Percentiles rank a stretch among this genome's conserved stretches.
These are phyloP conservation scores for Ascosphaera apis DNA, from an alignment of 2,329 filamentous ascomycete genomes.

Conservation along the genomic window DNA sequence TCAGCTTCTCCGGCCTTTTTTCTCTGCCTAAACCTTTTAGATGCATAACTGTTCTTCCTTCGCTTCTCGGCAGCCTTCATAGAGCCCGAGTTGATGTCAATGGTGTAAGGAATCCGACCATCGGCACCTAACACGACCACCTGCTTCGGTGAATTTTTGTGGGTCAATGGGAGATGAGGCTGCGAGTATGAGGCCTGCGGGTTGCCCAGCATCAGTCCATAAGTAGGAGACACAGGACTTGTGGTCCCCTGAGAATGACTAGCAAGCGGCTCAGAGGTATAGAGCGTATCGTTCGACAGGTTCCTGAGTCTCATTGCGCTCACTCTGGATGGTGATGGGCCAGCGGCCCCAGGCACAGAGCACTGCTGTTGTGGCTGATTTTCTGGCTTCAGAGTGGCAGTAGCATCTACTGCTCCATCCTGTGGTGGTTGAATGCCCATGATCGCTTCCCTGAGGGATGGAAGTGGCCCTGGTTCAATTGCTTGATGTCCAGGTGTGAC, in stretches of 20 bases:
- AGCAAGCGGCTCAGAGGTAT: neutral
- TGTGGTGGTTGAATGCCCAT: neutral
- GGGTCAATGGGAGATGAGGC: neutral
- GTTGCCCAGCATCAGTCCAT: neutral
- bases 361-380: neutral
- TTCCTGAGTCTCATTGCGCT: neutral
- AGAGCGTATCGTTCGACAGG: neutral
- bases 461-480: too few relatives aligned
- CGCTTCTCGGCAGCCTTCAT: constrained; percentile 19
- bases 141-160: neutral
- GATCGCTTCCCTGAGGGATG: too few relatives aligned
- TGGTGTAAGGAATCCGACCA: constrained; percentile 15
- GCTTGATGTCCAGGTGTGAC: too few relatives aligned
- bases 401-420: neutral
- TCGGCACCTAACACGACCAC: neutral
- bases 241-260: neutral
- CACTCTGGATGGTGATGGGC: neutral
- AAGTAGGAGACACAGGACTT: neutral
- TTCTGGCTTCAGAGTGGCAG: neutral
- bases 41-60: constrained; percentile 21
- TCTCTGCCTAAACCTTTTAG: constrained; percentile 18
- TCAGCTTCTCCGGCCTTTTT: constrained; percentile 18
- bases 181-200: neutral
- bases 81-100: constrained; percentile 20
- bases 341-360: too few relatives aligned